Conservation (phyloP, 495 filamentous ascomycete genomes). For the Choiromyces venosus region DNA sequence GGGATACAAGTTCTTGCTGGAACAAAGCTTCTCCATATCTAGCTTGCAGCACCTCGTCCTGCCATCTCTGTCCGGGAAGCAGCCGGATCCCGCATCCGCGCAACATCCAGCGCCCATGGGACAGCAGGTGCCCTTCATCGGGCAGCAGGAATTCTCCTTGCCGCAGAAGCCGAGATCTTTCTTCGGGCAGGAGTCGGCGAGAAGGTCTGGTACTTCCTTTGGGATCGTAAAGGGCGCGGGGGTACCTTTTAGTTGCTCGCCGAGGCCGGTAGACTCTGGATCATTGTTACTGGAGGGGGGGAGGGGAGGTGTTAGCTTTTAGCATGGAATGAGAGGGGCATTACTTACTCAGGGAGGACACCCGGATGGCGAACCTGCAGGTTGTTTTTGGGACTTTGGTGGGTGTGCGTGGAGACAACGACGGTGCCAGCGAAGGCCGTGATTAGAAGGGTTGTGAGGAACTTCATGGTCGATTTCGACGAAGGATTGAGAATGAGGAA, state of each 20-base stretch:
- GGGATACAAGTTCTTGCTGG: slow-evolving; percentile 33
- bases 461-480: background rate
- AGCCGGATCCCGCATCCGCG: slow-evolving; percentile 23
- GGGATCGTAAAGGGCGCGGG: background rate
- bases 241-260: background rate
- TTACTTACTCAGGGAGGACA: background rate
- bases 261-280: background rate
- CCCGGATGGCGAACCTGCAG: background rate
- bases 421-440: background rate
- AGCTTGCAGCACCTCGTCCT: slow-evolving; percentile 27
- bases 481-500: background rate
- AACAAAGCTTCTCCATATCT: slow-evolving; percentile 26
- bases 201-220: background rate
- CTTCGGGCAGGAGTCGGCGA: background rate
- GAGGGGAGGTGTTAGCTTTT: background rate
- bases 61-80: slow-evolving; percentile 30
- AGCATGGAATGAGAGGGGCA: background rate
- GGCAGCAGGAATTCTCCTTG: slow-evolving; percentile 16
- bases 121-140: slow-evolving; percentile 29
- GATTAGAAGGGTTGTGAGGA: background rate
- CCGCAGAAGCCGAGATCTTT: background rate
- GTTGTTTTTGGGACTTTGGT: background rate
- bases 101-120: slow-evolving; percentile 26
- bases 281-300: background rate
- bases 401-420: background rate